A percentile compares a stretch with the other conserved stretches of the same genome.
phyloP scores from a whole-genome alignment of 345 rosid species.

The Eutrema japonicum region DNA sequence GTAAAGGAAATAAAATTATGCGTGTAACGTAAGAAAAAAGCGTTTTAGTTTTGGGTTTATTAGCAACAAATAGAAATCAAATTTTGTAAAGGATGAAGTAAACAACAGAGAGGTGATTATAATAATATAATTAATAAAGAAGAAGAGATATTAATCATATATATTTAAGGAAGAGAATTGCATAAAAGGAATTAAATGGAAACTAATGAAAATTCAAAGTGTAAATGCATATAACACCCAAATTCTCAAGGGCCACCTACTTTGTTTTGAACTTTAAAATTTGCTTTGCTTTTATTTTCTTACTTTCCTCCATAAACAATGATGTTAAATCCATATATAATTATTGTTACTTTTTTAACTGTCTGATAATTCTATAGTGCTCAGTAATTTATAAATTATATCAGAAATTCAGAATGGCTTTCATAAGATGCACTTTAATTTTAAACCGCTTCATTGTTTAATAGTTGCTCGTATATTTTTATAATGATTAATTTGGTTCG shows the following conservation, averaged over 20 bases:
- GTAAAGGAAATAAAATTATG: slow-evolving; percentile 21
- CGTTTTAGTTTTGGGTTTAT: neutral
- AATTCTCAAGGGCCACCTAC: slow-evolving; percentile 22
- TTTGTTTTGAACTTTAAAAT: slow-evolving; percentile 25
- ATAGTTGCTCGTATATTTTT: no score
- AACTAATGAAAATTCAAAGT: slow-evolving; percentile 1
- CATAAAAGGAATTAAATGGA: neutral
- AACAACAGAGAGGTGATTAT: slow-evolving; percentile 23
- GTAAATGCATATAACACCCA: slow-evolving; percentile 27
- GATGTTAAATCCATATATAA: neutral
- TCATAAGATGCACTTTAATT: no score
- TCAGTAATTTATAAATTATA: neutral
- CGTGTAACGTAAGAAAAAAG: slow-evolving; percentile 27
- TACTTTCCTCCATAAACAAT: neutral
- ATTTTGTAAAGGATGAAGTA: neutral
- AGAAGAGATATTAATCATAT: neutral
- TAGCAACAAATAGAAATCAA: neutral
- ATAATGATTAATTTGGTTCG: no score
- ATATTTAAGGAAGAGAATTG: neutral
- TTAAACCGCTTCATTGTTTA: no score
- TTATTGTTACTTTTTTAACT: neutral
- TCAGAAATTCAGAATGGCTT: no score
- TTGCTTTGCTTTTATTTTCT: slow-evolving; percentile 20
- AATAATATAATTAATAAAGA: neutral
- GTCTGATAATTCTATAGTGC: neutral